Base-by-base conservation (phyloP, 805 yeast species). In the Lipomyces lipofer region DNA sequence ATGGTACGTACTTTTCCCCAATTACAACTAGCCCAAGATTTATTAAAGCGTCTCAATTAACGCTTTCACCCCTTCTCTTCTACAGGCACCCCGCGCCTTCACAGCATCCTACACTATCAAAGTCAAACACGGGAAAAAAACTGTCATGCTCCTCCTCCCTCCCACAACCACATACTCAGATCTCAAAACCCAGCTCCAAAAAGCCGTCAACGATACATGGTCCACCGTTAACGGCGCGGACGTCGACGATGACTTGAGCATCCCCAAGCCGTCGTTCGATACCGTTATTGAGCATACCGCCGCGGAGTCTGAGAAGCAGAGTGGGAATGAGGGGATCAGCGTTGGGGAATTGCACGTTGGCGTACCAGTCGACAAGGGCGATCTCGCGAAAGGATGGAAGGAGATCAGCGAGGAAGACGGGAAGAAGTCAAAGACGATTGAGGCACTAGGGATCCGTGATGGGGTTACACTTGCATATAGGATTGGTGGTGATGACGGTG, bases 261-360 rank as follows among this genome's bases (percentile, higher is more conserved):
- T 56, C 24, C 60, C 60, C 10, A 44, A 40, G 29, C 58, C 60
- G 21, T 56, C 60, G 19, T 56, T 56, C 47, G 60, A 40, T 9
- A 52, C 60, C n/a, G 22, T 27, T 17, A 15, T 17, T 2, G 22
- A 21, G 5, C 17, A 25, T n/a, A 25, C 40, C 5, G 21, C 38
- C n/a, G 38, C 28, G 12, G 43, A 6, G 13, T 4, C 24, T 15
- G 42, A 51, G 22, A 27, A 24, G 7, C 28, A 8, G 13, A 10
- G 22, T 22, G 25, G n/a, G n/a, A 25, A 2, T 4, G 43, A 35
- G 28, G 40, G 27, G 13, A 21, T 25, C 22, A 8, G 40, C 25
- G 13, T 36, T 22, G 38, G 36, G 12, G 56, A 51, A 10, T 21
- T 55, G 13, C 19, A 21, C 12, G 35, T 55, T 6, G 59, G 53